These are phyloP conservation scores for Sclerotinia trifoliorum DNA, from an alignment of 2,329 filamentous ascomycete species.

Conservation along the genomic window DNA sequence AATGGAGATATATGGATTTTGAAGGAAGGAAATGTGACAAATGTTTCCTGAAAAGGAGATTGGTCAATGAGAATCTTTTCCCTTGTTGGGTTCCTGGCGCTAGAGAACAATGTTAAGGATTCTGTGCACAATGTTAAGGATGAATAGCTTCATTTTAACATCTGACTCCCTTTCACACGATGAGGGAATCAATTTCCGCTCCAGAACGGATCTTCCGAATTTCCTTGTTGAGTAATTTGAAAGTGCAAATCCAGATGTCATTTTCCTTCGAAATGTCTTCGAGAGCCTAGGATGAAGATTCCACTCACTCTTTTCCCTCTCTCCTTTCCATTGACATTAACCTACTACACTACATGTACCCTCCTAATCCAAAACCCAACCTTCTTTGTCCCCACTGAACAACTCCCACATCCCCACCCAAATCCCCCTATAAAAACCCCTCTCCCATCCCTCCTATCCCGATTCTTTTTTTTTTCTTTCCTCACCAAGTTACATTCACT, in stretches of 20 bases:
- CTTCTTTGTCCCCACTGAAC: slow-evolving; percentile 4
- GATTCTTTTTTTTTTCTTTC: slow-evolving; percentile 12
- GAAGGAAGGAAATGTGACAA: not conserved
- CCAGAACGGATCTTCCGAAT: not conserved
- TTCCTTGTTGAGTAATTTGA: not conserved
- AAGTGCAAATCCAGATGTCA: not conserved
- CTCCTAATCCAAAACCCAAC: not conserved
- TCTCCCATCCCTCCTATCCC: not conserved
- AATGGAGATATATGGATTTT: not conserved
- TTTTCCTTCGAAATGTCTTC: not conserved
- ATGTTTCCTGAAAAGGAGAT: not conserved
- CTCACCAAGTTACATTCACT: slow-evolving; percentile 19
- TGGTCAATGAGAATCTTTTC: not conserved
- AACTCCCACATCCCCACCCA: not conserved
- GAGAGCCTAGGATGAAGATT: not conserved
- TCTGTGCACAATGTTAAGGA: not conserved
- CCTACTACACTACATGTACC: not conserved
- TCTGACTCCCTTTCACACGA: not conserved
- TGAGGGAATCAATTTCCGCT: not conserved
- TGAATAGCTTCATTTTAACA: not conserved
- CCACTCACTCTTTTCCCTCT: not conserved
- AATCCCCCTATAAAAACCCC: not conserved
- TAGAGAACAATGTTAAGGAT: slow-evolving; percentile 1
- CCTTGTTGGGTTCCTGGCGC: not conserved
- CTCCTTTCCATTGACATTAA: not conserved